Base-by-base conservation (phyloP, 352 stramenopile genomes). In the Phytophthora sojae region DNA sequence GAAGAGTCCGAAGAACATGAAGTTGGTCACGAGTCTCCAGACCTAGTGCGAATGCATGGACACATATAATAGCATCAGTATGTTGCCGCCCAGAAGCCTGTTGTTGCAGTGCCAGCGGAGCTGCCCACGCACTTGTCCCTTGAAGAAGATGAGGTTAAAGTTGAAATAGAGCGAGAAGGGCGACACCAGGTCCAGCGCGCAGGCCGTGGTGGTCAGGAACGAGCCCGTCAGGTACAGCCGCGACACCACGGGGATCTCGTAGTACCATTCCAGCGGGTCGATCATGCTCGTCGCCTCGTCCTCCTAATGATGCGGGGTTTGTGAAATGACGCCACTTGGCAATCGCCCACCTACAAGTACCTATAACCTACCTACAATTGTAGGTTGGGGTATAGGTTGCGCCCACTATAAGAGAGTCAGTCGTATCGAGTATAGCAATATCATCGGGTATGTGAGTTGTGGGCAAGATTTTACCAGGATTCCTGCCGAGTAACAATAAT, bases 1-100 rank as follows among this genome's bases (percentile, higher is more conserved):
- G 67, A 99, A 99, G 57, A 98, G 91, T 19, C 98, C 98, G 81
- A 99, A 99, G 89, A 99, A 99, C 50, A 99, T 80, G 83, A 99
- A 99, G 54, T 97, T 99, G 56, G 97, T 99, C 57, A 99, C 67
- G 21, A 99, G 79, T 55, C 98, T 85, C 98, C 98, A 99, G 30
- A 96, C 75, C 89, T 96, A 60, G 50, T 65, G 35, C 50, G 62
- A 51, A 45, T 44, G 12, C 4, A 44, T 15, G 6, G 0, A 44
- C 37, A 8, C 12, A 0, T 1, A 44, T 44, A 44, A n/a, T 44
- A 44, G 12, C 37, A 17, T 44, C 12, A 44, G 37, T 8, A 11
- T 7, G 21, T 44, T 44, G 15, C 37, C 14, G 12, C 37, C 6
- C 37, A 3, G 15, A 44, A 44, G 35, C 37, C 14, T 6, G 21